Conservation (phyloP, 345 rosid species). For the Passiflora organensis region DNA sequence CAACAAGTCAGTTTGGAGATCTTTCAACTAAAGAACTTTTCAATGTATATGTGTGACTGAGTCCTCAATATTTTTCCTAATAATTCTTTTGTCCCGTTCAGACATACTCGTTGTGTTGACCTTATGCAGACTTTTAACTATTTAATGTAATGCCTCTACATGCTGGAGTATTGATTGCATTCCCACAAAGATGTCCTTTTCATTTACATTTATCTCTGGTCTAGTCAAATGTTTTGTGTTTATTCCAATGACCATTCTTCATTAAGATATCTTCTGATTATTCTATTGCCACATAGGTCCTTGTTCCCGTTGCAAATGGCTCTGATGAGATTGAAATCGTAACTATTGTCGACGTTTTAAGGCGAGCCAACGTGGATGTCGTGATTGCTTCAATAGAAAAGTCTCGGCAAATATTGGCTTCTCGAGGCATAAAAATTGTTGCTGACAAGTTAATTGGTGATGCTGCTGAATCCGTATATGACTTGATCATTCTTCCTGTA, state of each 20-base stretch:
- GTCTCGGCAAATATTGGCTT: conserved; percentile 50
- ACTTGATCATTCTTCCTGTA: conserved; percentile 84
- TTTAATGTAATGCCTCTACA: too few species aligned
- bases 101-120: not conserved
- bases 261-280: not conserved
- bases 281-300: conserved; percentile 48
- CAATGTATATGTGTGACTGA: not conserved
- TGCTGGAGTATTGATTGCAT: too few species aligned
- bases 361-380: conserved; percentile 80
- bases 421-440: conserved; percentile 67
- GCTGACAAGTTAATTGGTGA: conserved; percentile 69
- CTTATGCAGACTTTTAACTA: too few species aligned
- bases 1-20: conserved; percentile 1
- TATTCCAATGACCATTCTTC: too few species aligned
- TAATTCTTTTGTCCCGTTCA: not conserved
- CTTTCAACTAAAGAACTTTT: not conserved
- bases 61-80: not conserved
- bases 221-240: too few species aligned
- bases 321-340: conserved; percentile 78
- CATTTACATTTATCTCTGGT: not conserved
- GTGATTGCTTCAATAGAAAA: conserved; percentile 78
- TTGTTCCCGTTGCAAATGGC: conserved; percentile 82
- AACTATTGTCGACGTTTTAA: conserved; percentile 58
- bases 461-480: conserved; percentile 52
- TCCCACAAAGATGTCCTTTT: not conserved